Base-by-base conservation (phyloP, 441 rosid genomes). In the Euphorbia schlechtendalii region DNA sequence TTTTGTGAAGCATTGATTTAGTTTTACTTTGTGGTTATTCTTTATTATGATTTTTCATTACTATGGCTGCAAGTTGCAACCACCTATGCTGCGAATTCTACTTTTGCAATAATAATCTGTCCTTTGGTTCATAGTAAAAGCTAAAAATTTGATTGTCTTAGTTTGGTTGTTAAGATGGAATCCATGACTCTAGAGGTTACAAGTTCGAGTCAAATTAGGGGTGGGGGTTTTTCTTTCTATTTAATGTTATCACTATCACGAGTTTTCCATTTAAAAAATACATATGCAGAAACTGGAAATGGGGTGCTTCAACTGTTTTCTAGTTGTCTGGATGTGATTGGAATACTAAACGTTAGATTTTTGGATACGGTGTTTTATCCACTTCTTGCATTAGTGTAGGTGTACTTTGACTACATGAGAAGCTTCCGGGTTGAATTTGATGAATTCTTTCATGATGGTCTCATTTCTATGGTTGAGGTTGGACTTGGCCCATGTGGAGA, bases 401-500 rank as follows among this genome's bases (percentile, higher is more conserved):
- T 95, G 55, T 95, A 95, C 85, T 95, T 89, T 74, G 99, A 95
- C 73, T 92, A 76, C 84, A 88, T 95, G 99, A 88, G 98, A 85
- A 88, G 95, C 78, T 95, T 92, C 69, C 89, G 99, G 34, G 80
- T 84, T 73, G 98, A 92, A 72, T 91, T 95, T 77, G 84, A 78
- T 32, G 91, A 88, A 34, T 86, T 85, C 67, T 80, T 95, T 74
- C 84, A 76, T 65, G 90, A 80, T 59, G 87, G 86, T 69, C 71
- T 81, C 45, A 82, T 95, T 75, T 79, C 97, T 61, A 77, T 85
- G 96, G 72, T 95, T 88, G 95, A 83, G 71, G 77, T 95, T 73
- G 99, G 99, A 73, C 79, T 95, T 72, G 98, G 99, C 73, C 96
- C 98, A 13, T 88, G 98, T 69, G 98, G 99, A 68, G 97, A 92